phyloP scores from a whole-genome alignment of 2,329 filamentous ascomycete species.

The Pseudogymnoascus sp. region DNA sequence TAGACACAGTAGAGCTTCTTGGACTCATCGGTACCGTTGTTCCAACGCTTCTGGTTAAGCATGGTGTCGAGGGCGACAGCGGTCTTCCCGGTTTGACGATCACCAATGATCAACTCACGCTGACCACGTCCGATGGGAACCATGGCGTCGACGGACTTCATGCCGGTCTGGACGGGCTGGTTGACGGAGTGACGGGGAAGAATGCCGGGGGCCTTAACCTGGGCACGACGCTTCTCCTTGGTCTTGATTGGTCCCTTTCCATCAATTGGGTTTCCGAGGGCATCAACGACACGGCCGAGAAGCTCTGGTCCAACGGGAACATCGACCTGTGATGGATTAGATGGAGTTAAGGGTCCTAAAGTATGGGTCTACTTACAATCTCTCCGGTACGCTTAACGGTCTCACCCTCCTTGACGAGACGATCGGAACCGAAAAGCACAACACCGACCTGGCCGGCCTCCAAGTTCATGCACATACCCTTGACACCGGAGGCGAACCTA shows the following conservation, averaged over 20 bases:
- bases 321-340: constrained; percentile 60
- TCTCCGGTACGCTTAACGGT: constrained; percentile 98
- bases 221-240: constrained; percentile 86
- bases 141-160: constrained; percentile 99
- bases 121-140: constrained; percentile 99
- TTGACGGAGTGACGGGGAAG: constrained; percentile 94
- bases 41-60: constrained; percentile 99
- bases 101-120: constrained; percentile 99
- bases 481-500: constrained; percentile 98
- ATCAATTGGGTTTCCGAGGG: constrained; percentile 97
- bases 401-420: constrained; percentile 99
- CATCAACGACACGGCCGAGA: constrained; percentile 96
- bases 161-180: constrained; percentile 97
- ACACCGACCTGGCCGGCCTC: constrained; percentile 99
- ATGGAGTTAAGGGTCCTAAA: background rate
- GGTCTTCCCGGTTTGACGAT: constrained; percentile 99
- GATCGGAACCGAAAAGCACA: constrained; percentile 99
- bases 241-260: constrained; percentile 96
- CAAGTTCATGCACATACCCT: constrained; percentile 99
- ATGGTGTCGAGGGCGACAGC: constrained; percentile 97
- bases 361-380: constrained; percentile 63
- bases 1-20: constrained; percentile 99
- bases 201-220: constrained; percentile 98
- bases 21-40: constrained; percentile 72
- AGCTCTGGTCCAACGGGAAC: constrained; percentile 87